Percentiles rank a stretch among this genome's conserved stretches.
phyloP scores from a whole-genome alignment of 2,329 filamentous ascomycete genomes.

The Lojkania enalia region DNA sequence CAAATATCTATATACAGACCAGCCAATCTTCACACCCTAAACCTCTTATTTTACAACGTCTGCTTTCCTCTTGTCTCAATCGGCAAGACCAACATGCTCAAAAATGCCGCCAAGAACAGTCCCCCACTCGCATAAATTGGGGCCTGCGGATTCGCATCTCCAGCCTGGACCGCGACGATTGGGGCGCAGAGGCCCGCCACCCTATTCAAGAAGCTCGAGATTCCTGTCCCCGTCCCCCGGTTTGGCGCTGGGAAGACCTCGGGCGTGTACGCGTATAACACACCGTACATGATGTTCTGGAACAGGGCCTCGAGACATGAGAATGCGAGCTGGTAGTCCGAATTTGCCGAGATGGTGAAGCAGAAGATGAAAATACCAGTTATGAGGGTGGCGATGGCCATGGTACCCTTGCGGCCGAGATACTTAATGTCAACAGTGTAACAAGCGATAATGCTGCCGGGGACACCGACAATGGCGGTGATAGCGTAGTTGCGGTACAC shows the following conservation, averaged over 20 bases:
- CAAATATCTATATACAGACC: too few relatives aligned
- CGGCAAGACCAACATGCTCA: slow-evolving; percentile 48
- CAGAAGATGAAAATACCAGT: slow-evolving; percentile 71
- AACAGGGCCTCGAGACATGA: slow-evolving; percentile 71
- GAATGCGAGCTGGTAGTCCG: slow-evolving; percentile 64
- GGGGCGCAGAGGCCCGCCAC: slow-evolving; percentile 69
- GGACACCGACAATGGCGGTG: slow-evolving; percentile 74
- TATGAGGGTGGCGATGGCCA: slow-evolving; percentile 67
- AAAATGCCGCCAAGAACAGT: slow-evolving; percentile 48
- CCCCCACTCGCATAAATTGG: slow-evolving; percentile 50
- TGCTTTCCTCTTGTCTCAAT: slow-evolving; percentile 51
- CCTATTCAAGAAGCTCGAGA: slow-evolving; percentile 72
- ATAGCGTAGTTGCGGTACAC: slow-evolving; percentile 83
- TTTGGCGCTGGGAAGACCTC: slow-evolving; percentile 76
- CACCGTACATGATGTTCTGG: slow-evolving; percentile 64
- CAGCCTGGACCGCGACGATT: slow-evolving; percentile 60
- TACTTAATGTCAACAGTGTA: slow-evolving; percentile 73
- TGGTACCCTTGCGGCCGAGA: slow-evolving; percentile 71
- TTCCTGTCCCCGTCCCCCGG: slow-evolving; percentile 71
- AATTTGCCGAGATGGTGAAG: slow-evolving; percentile 62
- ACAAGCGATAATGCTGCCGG: slow-evolving; percentile 74
- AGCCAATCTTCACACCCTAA: too few relatives aligned
- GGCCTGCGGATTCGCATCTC: slow-evolving; percentile 42
- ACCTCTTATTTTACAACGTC: too few relatives aligned
- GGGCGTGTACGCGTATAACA: slow-evolving; percentile 75